phyloP scores from a whole-genome alignment of 345 rosid genomes.

The Camelina laxa region DNA sequence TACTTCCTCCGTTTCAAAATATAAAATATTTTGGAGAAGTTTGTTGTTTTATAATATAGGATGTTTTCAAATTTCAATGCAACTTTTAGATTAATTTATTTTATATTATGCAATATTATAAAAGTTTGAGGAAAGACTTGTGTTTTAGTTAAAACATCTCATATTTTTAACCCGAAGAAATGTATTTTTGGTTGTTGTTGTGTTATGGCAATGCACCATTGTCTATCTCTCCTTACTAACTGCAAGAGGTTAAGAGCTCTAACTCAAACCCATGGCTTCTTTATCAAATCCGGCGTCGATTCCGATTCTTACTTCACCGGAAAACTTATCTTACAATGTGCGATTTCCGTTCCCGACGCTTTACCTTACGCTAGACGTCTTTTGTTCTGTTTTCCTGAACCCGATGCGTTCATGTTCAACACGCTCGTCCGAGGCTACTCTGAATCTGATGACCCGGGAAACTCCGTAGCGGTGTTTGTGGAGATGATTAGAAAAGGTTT shows the following conservation, averaged over 20 bases:
- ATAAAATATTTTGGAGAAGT: too few relatives aligned
- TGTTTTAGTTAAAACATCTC: too few relatives aligned
- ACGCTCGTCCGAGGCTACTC: constrained; percentile 67
- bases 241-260: constrained; percentile 59
- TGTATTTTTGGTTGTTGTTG: too few relatives aligned
- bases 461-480: constrained; percentile 50
- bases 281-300: constrained; percentile 53
- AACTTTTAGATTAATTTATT: too few relatives aligned
- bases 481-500: constrained; percentile 51
- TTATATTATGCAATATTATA: too few relatives aligned
- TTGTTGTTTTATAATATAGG: too few relatives aligned
- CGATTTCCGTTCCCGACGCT: constrained; percentile 48
- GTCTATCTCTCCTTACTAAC: constrained; percentile 46
- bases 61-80: too few relatives aligned
- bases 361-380: constrained; percentile 57
- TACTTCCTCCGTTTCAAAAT: too few relatives aligned
- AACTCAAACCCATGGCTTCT: constrained; percentile 57
- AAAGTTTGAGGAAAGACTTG: too few relatives aligned
- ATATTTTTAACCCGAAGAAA: too few relatives aligned
- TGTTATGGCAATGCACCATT: constrained; percentile 25
- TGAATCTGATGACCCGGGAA: constrained; percentile 52
- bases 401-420: constrained; percentile 79
- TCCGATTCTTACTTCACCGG: constrained; percentile 58
- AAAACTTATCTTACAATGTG: constrained; percentile 62
- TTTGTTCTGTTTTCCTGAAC: constrained; percentile 51